phyloP scores from a whole-genome alignment of 306 rosid genomes.

The Quillaja saponaria region DNA sequence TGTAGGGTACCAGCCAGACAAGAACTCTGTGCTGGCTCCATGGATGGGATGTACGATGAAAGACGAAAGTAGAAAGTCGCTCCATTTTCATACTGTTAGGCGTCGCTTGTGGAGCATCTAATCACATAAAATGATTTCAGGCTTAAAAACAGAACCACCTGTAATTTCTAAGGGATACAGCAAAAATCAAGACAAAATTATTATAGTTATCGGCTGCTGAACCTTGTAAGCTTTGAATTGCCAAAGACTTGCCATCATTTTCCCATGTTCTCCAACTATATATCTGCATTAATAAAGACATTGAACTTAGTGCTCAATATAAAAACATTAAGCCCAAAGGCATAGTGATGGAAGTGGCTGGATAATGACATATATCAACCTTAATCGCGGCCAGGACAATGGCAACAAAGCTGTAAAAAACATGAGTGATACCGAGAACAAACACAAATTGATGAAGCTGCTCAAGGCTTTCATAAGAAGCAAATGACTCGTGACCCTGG shows the following conservation, averaged over 20 bases:
- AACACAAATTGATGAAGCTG: slow-evolving; percentile 88
- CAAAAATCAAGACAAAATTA: slow-evolving; percentile 5
- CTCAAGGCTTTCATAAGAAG: slow-evolving; percentile 83
- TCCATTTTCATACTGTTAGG: slow-evolving; percentile 37
- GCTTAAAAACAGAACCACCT: not conserved
- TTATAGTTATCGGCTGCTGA: slow-evolving; percentile 23
- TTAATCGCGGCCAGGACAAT: slow-evolving; percentile 79
- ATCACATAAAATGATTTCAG: slow-evolving; percentile 26
- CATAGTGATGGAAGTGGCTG: slow-evolving; percentile 10
- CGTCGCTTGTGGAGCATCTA: slow-evolving; percentile 47
- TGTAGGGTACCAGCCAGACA: slow-evolving; percentile 85
- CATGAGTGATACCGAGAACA: slow-evolving; percentile 82
- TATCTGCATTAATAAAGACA: slow-evolving; percentile 53
- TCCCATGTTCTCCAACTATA: slow-evolving; percentile 97
- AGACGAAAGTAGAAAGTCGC: slow-evolving; percentile 70
- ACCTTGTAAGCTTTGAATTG: slow-evolving; percentile 61
- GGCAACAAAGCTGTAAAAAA: slow-evolving; percentile 73
- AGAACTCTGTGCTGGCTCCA: slow-evolving; percentile 78
- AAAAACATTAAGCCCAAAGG: slow-evolving; percentile 4
- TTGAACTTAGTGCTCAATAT: not conserved
- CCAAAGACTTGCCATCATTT: slow-evolving; percentile 72
- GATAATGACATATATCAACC: slow-evolving; percentile 45
- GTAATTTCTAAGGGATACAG: slow-evolving; percentile 2
- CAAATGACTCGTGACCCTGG: slow-evolving; percentile 87
- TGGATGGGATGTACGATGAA: slow-evolving; percentile 75